Conservation (phyloP, 1,284 basidiomycete genomes). For the Leccinum subfulvum region DNA sequence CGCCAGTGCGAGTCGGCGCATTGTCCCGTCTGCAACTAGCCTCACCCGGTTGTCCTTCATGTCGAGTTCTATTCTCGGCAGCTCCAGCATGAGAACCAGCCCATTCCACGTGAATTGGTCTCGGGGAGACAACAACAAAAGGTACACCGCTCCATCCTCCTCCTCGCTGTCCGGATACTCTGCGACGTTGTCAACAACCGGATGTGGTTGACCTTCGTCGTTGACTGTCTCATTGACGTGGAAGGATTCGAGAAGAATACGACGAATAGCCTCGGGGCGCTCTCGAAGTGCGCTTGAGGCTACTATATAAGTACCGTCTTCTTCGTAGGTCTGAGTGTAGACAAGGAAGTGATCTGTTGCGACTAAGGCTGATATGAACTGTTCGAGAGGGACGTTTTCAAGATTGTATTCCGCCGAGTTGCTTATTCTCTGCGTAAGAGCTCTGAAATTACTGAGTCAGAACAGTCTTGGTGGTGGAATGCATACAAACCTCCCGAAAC, state of each 20-base stretch:
- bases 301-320: slow-evolving; percentile 92
- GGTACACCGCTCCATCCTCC: slow-evolving; percentile 64
- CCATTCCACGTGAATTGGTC: slow-evolving; percentile 95
- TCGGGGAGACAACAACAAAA: slow-evolving; percentile 86
- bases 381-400: slow-evolving; percentile 76
- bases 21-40: slow-evolving; percentile 86
- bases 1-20: slow-evolving; percentile 71
- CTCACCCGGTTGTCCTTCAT: slow-evolving; percentile 82
- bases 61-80: slow-evolving; percentile 75
- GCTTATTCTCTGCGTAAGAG: slow-evolving; percentile 83
- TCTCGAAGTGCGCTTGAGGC: slow-evolving; percentile 84
- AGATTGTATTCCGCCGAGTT: slow-evolving; percentile 95
- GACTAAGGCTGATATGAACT: slow-evolving; percentile 80
- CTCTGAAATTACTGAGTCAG: slow-evolving; percentile 42
- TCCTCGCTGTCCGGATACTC: slow-evolving; percentile 52
- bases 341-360: slow-evolving; percentile 93
- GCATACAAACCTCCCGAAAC: slow-evolving; percentile 76
- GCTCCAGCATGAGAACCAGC: slow-evolving; percentile 71
- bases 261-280: slow-evolving; percentile 77
- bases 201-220: slow-evolving; percentile 49
- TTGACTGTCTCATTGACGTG: slow-evolving; percentile 62
- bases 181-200: slow-evolving; percentile 44
- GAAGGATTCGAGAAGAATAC: slow-evolving; percentile 85
- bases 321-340: slow-evolving; percentile 87
- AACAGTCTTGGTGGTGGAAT: neutral